Evolutionary conservation across 2,329 filamentous ascomycete species (phyloP).

Genomic region (Conoideocrella luteorostrata): DNA sequence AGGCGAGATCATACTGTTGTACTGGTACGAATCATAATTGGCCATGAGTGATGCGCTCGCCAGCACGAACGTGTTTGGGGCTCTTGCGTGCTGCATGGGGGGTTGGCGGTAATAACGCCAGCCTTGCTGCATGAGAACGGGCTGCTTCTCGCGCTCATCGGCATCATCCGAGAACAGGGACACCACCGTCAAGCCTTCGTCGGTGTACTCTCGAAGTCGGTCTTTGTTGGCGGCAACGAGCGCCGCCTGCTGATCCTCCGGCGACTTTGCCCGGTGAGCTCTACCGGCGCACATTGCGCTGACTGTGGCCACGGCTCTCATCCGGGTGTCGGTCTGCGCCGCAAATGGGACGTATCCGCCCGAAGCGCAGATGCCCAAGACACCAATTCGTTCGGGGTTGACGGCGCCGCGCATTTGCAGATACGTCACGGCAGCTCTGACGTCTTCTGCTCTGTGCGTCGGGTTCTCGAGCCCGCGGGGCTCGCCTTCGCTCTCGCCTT

Average conservation of each 20-base stretch:
- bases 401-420: conserved; percentile 21
- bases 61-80: background rate
- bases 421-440: conserved; percentile 28
- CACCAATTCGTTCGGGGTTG: conserved; percentile 27
- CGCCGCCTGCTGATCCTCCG: background rate
- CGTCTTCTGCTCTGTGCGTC: conserved; percentile 29
- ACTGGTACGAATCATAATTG: too few relatives aligned
- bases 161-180: too few relatives aligned
- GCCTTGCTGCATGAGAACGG: too few relatives aligned
- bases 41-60: background rate
- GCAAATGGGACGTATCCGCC: conserved; percentile 30
- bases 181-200: too few relatives aligned
- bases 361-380: conserved; percentile 13
- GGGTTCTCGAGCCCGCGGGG: conserved; percentile 32
- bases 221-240: background rate
- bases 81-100: too few relatives aligned
- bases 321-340: conserved; percentile 29
- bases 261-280: background rate
- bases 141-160: too few relatives aligned
- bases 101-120: too few relatives aligned
- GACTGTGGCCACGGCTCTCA: conserved; percentile 29
- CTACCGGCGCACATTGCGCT: conserved; percentile 5
- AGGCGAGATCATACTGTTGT: background rate
- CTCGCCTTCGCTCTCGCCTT: conserved; percentile 28
- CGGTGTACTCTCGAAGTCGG: too few relatives aligned